Percentiles rank a stretch among this genome's conserved stretches.
Conservation (phyloP, 164 flowering plant genomes). For the Echeveria elegans region DNA sequence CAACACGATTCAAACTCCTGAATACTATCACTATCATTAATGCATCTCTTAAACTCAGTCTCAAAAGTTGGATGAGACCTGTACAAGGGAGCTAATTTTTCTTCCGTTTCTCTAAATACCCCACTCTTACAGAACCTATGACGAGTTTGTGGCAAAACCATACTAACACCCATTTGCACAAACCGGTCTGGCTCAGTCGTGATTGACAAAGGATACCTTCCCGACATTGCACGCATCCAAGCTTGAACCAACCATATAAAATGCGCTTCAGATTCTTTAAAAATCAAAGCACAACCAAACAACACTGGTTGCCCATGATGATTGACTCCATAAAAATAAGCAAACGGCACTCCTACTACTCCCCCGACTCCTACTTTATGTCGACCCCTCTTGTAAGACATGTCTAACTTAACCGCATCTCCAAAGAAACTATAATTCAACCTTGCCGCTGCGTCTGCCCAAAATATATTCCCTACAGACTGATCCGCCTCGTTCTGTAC, state of each 20-base stretch:
- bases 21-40: constrained; percentile 27
- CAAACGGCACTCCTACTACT: constrained; percentile 24
- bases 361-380: no score
- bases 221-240: constrained; percentile 39
- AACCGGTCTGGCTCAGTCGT: constrained; percentile 29
- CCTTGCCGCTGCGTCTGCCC: constrained; percentile 34
- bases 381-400: constrained; percentile 20
- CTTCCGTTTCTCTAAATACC: constrained; percentile 31
- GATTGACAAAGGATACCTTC: constrained; percentile 26
- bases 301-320: constrained; percentile 43
- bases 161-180: constrained; percentile 27
- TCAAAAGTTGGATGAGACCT: constrained; percentile 36
- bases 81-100: constrained; percentile 27
- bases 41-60: constrained; percentile 26
- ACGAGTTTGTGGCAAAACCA: constrained; percentile 31
- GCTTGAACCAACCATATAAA: constrained; percentile 31
- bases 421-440: constrained; percentile 32
- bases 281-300: constrained; percentile 37
- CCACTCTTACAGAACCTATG: constrained; percentile 26
- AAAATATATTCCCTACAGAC: constrained; percentile 23
- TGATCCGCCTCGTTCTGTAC: constrained; percentile 22
- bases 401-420: constrained; percentile 30
- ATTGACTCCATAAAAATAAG: constrained; percentile 31
- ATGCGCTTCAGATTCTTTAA: constrained; percentile 31
- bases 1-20: constrained; percentile 37